phyloP scores from a whole-genome alignment of 805 yeast species.

The Cyberlindnera xishuangbannaensis region DNA sequence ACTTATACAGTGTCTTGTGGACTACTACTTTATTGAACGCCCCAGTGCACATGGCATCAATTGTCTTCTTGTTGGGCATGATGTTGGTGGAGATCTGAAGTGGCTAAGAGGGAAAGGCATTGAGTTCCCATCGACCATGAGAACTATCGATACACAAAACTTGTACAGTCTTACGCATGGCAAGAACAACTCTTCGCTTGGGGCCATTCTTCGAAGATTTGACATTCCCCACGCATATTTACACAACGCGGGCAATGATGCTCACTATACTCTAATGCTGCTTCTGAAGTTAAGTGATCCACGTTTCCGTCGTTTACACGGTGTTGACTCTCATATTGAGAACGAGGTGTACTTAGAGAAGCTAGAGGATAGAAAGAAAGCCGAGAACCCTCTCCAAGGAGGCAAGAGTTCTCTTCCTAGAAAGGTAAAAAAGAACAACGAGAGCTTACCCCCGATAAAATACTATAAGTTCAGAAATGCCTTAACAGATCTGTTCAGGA shows the following conservation, averaged over 20 bases:
- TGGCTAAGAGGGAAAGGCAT: constrained; percentile 47
- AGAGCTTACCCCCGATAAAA: not conserved
- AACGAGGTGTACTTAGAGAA: not conserved
- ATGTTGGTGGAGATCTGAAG: constrained; percentile 45
- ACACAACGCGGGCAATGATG: constrained; percentile 72
- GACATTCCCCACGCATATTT: constrained; percentile 52
- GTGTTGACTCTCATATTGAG: constrained; percentile 3
- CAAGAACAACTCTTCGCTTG: constrained; percentile 34
- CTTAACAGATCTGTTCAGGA: too few species aligned
- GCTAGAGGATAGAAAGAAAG: constrained; percentile 2
- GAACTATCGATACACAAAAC: constrained; percentile 42
- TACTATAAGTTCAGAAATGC: too few species aligned
- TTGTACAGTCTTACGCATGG: constrained; percentile 39
- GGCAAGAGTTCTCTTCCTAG: too few species aligned
- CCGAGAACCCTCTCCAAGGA: not conserved
- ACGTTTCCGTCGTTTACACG: constrained; percentile 23
- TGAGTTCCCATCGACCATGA: constrained; percentile 32
- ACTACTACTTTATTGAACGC: constrained; percentile 35
- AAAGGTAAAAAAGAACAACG: not conserved
- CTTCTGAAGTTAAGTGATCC: constrained; percentile 49
- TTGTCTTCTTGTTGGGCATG: constrained; percentile 54
- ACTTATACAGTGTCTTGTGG: constrained; percentile 37
- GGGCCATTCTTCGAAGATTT: constrained; percentile 39
- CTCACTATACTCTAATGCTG: constrained; percentile 53
- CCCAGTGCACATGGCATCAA: constrained; percentile 20